These are phyloP conservation scores for Drechslera avenae DNA, from an alignment of 2,329 filamentous ascomycete genomes.

Conservation along the genomic window DNA sequence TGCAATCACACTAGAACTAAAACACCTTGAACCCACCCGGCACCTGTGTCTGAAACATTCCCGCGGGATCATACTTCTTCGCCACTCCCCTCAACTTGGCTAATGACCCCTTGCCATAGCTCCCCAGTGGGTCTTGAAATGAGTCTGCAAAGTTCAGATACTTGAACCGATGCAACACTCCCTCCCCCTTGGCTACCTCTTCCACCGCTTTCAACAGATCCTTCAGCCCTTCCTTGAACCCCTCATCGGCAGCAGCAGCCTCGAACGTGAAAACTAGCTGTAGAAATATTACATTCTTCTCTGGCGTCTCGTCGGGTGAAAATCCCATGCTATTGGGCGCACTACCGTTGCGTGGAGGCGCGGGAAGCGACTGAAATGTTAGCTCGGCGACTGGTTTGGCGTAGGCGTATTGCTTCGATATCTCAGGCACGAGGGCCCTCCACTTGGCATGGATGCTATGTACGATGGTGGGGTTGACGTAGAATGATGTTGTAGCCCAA, in stretches of 20 bases:
- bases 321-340: conserved; percentile 31
- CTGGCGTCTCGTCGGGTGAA: conserved; percentile 9
- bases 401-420: conserved; percentile 21
- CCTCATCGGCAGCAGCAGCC: conserved; percentile 16
- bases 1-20: background rate
- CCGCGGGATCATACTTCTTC: conserved; percentile 30
- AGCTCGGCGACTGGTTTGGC: conserved; percentile 22
- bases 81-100: conserved; percentile 17
- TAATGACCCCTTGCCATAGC: conserved; percentile 24
- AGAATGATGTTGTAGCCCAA: conserved; percentile 34
- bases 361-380: conserved; percentile 30
- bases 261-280: conserved; percentile 32
- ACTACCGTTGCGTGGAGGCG: conserved; percentile 16
- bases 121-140: conserved; percentile 41
- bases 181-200: conserved; percentile 22
- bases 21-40: conserved; percentile 31
- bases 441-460: conserved; percentile 26
- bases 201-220: conserved; percentile 27
- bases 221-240: conserved; percentile 24
- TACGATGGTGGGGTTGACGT: conserved; percentile 23
- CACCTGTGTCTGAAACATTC: conserved; percentile 32
- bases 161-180: conserved; percentile 18
- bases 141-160: conserved; percentile 46
- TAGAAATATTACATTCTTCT: conserved; percentile 26
- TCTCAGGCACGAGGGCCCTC: conserved; percentile 19